phyloP scores from a whole-genome alignment of 345 rosid genomes.

The Rubroshorea leprosula region DNA sequence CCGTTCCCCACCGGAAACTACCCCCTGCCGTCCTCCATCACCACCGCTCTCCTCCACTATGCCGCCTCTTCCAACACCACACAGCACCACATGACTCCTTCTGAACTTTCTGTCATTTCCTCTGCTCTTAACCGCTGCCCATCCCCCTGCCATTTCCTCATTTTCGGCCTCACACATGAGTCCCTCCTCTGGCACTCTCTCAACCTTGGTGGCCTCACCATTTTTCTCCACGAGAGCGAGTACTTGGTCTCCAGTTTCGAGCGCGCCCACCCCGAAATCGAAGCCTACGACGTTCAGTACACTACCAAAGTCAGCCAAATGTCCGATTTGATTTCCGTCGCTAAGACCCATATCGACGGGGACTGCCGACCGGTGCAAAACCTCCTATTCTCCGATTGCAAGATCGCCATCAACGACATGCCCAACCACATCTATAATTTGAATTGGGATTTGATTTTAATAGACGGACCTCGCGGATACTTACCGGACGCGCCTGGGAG shows the following conservation, averaged over 20 bases:
- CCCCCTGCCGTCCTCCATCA: constrained; percentile 37
- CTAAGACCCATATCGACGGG: constrained; percentile 26
- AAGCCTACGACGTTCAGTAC: constrained; percentile 76
- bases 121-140: constrained; percentile 39
- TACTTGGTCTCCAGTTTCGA: constrained; percentile 58
- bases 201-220: constrained; percentile 60
- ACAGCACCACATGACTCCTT: constrained; percentile 47
- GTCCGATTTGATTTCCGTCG: constrained; percentile 28
- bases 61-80: constrained; percentile 49
- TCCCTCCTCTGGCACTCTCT: constrained; percentile 79
- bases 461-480: constrained; percentile 83
- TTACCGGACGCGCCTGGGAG: constrained; percentile 58
- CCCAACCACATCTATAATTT: constrained; percentile 78
- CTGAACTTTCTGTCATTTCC: constrained; percentile 59
- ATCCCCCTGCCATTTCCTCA: constrained; percentile 50
- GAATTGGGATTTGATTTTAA: constrained; percentile 71
- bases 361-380: constrained; percentile 93
- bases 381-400: constrained; percentile 79
- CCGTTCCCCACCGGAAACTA: constrained; percentile 26
- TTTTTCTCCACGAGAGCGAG: constrained; percentile 76
- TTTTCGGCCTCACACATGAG: constrained; percentile 80
- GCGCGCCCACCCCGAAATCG: constrained; percentile 49
- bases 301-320: constrained; percentile 62
- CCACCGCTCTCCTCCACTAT: constrained; percentile 72
- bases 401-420: constrained; percentile 66